These are phyloP conservation scores for Leccinum incarnatum DNA, from an alignment of 768 basidiomycete species.

Conservation along the genomic window DNA sequence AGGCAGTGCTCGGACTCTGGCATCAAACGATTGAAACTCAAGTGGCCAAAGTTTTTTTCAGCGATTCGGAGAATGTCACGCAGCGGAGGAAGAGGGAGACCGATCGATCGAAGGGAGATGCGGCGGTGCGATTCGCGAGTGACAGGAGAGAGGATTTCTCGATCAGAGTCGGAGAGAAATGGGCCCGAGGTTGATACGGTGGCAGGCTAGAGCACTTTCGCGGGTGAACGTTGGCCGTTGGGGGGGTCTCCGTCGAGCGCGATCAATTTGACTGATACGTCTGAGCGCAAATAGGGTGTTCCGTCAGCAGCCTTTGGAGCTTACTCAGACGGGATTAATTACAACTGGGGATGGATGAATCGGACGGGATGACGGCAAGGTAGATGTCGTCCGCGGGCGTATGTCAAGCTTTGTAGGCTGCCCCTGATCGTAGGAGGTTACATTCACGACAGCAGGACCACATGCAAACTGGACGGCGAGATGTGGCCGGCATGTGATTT, in stretches of 20 bases:
- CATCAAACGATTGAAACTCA: constrained; percentile 2
- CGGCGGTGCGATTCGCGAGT: neutral
- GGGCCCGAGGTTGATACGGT: neutral
- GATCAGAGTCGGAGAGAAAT: constrained; percentile 11
- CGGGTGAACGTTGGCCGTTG: neutral
- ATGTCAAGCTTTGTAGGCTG: neutral
- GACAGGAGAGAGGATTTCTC: constrained; percentile 9
- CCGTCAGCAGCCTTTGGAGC: constrained; percentile 7
- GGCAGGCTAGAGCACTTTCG: constrained; percentile 9
- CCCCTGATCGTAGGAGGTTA: constrained; percentile 6
- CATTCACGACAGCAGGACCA: neutral
- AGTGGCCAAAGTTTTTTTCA: neutral
- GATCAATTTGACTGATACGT: neutral
- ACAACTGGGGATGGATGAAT: neutral
- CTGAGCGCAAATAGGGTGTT: neutral
- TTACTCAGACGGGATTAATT: neutral
- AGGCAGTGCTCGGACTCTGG: constrained; percentile 7
- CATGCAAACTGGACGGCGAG: neutral
- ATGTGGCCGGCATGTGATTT: neutral
- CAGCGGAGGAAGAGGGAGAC: neutral
- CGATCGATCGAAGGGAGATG: neutral
- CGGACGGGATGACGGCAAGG: neutral
- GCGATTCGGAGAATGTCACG: neutral
- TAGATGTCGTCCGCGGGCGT: neutral
- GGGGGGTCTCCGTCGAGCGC: neutral